Conservation (phyloP, 495 filamentous ascomycete genomes). For the Lasiosphaeria hispida region DNA sequence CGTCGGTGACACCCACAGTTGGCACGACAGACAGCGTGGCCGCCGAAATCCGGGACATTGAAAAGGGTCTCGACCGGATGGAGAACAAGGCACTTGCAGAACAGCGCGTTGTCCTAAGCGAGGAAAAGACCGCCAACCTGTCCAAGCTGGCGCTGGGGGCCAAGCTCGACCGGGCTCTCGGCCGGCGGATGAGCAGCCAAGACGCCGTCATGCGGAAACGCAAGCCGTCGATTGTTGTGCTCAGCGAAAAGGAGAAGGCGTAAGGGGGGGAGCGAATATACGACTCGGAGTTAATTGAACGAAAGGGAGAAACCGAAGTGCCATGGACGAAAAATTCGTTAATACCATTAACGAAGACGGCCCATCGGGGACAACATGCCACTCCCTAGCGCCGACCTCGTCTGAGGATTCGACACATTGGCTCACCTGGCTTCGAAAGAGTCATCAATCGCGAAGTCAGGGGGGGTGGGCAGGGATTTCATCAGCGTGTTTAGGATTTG, state of each 20-base stretch:
- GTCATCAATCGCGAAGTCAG: not conserved
- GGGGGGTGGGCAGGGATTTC: not conserved
- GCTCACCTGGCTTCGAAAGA: not conserved
- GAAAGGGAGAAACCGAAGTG: too few relatives aligned
- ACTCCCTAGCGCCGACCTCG: too few relatives aligned
- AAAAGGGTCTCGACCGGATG: conserved; percentile 80
- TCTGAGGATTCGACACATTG: not conserved
- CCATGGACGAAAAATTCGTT: too few relatives aligned
- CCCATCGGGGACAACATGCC: too few relatives aligned
- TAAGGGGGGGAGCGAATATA: conserved; percentile 5
- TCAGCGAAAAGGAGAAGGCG: conserved; percentile 38
- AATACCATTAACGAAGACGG: too few relatives aligned
- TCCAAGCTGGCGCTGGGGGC: conserved; percentile 89
- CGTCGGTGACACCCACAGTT: conserved; percentile 66
- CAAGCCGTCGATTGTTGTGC: conserved; percentile 31
- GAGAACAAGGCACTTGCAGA: conserved; percentile 82
- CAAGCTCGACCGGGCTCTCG: conserved; percentile 90
- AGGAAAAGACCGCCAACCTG: conserved; percentile 80
- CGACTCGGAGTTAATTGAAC: not conserved
- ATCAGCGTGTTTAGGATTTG: conserved; percentile 9
- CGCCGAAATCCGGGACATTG: conserved; percentile 76
- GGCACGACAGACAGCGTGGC: conserved; percentile 57
- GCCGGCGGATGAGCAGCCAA: conserved; percentile 82
- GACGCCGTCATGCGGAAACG: conserved; percentile 79
- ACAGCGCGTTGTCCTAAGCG: conserved; percentile 80